Percentiles rank a stretch among this genome's conserved stretches.
phyloP scores from a whole-genome alignment of 352 stramenopile species.

The Globisporangium irregulare region DNA sequence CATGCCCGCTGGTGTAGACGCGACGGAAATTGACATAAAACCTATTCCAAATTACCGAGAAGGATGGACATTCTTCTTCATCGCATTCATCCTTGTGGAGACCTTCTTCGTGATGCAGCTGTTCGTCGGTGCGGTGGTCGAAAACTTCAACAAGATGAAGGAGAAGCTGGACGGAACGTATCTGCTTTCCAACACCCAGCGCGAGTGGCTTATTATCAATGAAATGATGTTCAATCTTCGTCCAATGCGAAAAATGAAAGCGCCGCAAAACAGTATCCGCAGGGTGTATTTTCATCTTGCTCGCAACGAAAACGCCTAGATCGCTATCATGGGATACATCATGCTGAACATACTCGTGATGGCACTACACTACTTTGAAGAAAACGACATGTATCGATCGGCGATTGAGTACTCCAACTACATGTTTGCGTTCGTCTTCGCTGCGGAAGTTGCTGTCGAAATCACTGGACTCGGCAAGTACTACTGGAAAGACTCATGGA shows the following conservation, averaged over 20 bases:
- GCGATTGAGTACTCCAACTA: slow-evolving; percentile 76
- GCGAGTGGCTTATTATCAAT: slow-evolving; percentile 71
- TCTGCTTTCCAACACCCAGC: slow-evolving; percentile 69
- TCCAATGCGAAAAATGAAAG: slow-evolving; percentile 36
- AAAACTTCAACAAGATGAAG: slow-evolving; percentile 89
- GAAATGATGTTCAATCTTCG: slow-evolving; percentile 51
- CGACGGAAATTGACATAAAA: slow-evolving; percentile 89
- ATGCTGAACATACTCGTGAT: slow-evolving; percentile 87
- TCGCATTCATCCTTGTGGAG: slow-evolving; percentile 88
- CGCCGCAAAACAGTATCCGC: slow-evolving; percentile 37
- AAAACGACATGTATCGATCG: slow-evolving; percentile 58
- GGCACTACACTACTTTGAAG: slow-evolving; percentile 81
- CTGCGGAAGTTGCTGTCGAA: slow-evolving; percentile 80
- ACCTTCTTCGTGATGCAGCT: slow-evolving; percentile 92
- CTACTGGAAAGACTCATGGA: slow-evolving; percentile 84
- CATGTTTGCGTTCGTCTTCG: slow-evolving; percentile 83
- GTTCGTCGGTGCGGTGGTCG: slow-evolving; percentile 93
- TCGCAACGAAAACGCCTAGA: slow-evolving; percentile 61
- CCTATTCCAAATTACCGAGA: slow-evolving; percentile 75
- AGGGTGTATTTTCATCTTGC: slow-evolving; percentile 40
- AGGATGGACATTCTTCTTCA: slow-evolving; percentile 82
- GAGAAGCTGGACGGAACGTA: slow-evolving; percentile 57
- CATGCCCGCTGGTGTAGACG: slow-evolving; percentile 87
- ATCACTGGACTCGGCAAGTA: slow-evolving; percentile 67
- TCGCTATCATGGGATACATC: slow-evolving; percentile 80